Percentiles rank a stretch among this genome's conserved stretches.
These are phyloP conservation scores for Blastosporella zonata DNA, from an alignment of 1,284 basidiomycete genomes.

Conservation along the genomic window DNA sequence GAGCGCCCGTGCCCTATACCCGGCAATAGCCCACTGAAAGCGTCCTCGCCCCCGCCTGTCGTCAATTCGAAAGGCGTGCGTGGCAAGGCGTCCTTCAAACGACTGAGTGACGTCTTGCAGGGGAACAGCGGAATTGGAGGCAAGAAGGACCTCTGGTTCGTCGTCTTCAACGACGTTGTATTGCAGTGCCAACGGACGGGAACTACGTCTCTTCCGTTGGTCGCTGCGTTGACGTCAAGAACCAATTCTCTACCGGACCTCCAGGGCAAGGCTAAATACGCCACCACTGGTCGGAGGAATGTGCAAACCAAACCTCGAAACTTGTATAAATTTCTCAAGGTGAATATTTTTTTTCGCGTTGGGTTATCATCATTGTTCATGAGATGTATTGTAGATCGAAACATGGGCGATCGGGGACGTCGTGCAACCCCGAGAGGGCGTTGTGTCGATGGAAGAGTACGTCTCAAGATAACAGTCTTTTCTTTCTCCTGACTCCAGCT, in stretches of 20 bases:
- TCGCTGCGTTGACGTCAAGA: slow-evolving; percentile 64
- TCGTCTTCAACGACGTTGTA: slow-evolving; percentile 94
- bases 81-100: slow-evolving; percentile 80
- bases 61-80: slow-evolving; percentile 56
- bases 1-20: slow-evolving; percentile 58
- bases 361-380: slow-evolving; percentile 9
- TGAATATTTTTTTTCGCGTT: slow-evolving; percentile 25
- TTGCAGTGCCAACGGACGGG: slow-evolving; percentile 89
- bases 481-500: slow-evolving; percentile 2
- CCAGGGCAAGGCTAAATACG: slow-evolving; percentile 77
- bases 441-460: slow-evolving; percentile 84
- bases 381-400: slow-evolving; percentile 57
- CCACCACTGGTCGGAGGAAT: slow-evolving; percentile 69
- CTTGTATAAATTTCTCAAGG: slow-evolving; percentile 86
- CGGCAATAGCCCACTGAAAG: slow-evolving; percentile 33
- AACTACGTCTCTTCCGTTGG: slow-evolving; percentile 83
- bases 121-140: slow-evolving; percentile 56
- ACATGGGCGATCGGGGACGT: slow-evolving; percentile 84
- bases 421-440: slow-evolving; percentile 66
- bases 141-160: slow-evolving; percentile 90
- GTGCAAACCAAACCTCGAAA: slow-evolving; percentile 81
- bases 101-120: slow-evolving; percentile 78
- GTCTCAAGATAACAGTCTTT: slow-evolving; percentile 26
- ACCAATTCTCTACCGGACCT: slow-evolving; percentile 76
- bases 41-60: slow-evolving; percentile 52